A percentile compares a stretch with the other conserved stretches of the same genome.
phyloP scores from a whole-genome alignment of 2,329 filamentous ascomycete species.

The Fusarium camptoceras region DNA sequence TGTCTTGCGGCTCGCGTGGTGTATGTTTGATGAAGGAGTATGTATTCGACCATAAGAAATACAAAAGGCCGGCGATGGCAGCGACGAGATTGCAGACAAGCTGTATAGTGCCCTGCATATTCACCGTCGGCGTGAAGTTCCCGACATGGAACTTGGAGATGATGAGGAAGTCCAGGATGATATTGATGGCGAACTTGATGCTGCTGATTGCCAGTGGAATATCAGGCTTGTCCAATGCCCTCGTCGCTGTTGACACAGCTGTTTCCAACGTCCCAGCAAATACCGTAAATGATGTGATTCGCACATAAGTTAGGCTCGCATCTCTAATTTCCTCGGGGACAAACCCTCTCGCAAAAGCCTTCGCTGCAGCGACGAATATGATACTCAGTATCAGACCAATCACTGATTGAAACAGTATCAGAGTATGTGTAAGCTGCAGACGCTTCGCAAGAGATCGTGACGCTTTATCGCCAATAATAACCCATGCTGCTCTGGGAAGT shows the following conservation, averaged over 20 bases:
- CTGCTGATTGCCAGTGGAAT: conserved; percentile 75
- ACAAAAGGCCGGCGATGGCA: conserved; percentile 66
- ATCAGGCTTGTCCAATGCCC: conserved; percentile 76
- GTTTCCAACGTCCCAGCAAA: conserved; percentile 72
- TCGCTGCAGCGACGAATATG: conserved; percentile 65
- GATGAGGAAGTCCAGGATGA: conserved; percentile 73
- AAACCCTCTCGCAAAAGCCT: conserved; percentile 68
- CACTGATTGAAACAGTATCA: conserved; percentile 69
- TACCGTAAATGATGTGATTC: conserved; percentile 71
- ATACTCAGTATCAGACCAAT: conserved; percentile 71
- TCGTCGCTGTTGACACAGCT: conserved; percentile 69
- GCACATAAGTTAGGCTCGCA: conserved; percentile 71
- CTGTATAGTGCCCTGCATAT: conserved; percentile 72
- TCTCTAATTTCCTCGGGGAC: conserved; percentile 69
- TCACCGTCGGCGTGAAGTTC: conserved; percentile 65
- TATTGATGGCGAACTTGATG: conserved; percentile 73
- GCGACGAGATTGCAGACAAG: conserved; percentile 70
- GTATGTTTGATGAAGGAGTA: conserved; percentile 22
- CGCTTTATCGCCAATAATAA: conserved; percentile 74
- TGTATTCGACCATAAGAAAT: conserved; percentile 65
- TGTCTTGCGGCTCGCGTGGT: not conserved
- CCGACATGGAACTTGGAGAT: conserved; percentile 74
- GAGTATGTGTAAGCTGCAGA: conserved; percentile 70
- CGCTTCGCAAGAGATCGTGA: conserved; percentile 63
- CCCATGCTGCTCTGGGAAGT: conserved; percentile 74